Percentiles rank a stretch among this genome's conserved stretches.
phyloP scores from a whole-genome alignment of 768 basidiomycete species.

The Mycena latifolia region DNA sequence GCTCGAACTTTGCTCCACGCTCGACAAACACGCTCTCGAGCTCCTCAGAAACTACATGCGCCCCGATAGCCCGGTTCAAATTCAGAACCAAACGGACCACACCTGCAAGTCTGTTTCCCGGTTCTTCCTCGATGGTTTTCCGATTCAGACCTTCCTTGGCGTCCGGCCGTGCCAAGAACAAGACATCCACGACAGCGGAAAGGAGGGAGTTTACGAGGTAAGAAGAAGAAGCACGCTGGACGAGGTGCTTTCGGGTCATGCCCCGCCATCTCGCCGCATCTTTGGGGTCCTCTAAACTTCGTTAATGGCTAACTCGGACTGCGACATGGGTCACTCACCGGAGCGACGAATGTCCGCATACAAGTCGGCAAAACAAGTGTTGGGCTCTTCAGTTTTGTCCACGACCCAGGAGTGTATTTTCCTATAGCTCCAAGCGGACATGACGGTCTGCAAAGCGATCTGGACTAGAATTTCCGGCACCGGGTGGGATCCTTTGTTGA shows the following conservation, averaged over 20 bases:
- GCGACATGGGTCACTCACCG: neutral
- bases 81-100: slow-evolving; percentile 1
- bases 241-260: slow-evolving; percentile 37
- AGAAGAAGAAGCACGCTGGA: neutral
- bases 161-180: neutral
- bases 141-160: neutral
- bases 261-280: slow-evolving; percentile 19
- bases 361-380: too few relatives aligned
- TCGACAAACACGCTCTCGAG: slow-evolving; percentile 9
- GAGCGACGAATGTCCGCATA: neutral
- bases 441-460: neutral
- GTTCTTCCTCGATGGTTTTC: neutral
- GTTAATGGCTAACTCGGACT: neutral
- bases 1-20: slow-evolving; percentile 15
- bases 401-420: neutral
- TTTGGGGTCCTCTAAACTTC: slow-evolving; percentile 4
- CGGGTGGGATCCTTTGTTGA: neutral
- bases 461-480: neutral
- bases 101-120: slow-evolving; percentile 14
- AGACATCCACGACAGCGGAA: slow-evolving; percentile 1
- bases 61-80: slow-evolving; percentile 28
- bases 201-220: neutral
- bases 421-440: neutral
- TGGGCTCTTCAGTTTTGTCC: neutral
- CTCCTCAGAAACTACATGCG: slow-evolving; percentile 20